phyloP scores from a whole-genome alignment of 345 rosid genomes.

The Populus davidiana region DNA sequence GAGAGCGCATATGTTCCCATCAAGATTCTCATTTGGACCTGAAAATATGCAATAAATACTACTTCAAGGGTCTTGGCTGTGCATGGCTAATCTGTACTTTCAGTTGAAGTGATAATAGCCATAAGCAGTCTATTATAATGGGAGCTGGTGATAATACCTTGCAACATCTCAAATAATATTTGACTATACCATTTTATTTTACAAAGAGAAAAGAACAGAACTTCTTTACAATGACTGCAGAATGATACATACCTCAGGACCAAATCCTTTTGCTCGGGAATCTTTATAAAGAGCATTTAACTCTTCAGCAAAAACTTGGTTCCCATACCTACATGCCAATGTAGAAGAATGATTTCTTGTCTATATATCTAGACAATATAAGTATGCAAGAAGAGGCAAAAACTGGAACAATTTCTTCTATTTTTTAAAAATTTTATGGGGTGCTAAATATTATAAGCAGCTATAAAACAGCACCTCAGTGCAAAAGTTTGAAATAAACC shows the following conservation, averaged over 20 bases:
- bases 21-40: conserved; percentile 94
- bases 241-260: conserved; percentile 56
- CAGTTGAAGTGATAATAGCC: too few relatives aligned
- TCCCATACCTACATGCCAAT: conserved; percentile 59
- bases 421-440: not conserved
- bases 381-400: not conserved
- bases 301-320: conserved; percentile 69
- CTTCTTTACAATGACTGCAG: not conserved
- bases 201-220: not conserved
- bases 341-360: not conserved
- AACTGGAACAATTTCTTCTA: too few relatives aligned
- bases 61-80: not conserved
- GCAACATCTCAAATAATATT: not conserved
- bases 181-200: too few relatives aligned
- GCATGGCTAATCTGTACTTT: too few relatives aligned
- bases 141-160: too few relatives aligned
- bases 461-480: not conserved
- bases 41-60: conserved; percentile 9
- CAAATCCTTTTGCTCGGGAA: conserved; percentile 86
- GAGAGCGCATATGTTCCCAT: conserved; percentile 98
- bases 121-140: too few relatives aligned
- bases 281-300: conserved; percentile 67
- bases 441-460: not conserved
- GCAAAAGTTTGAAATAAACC: not conserved
- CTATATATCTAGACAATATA: not conserved